Evolutionary conservation across 768 basidiomycete genomes (phyloP).

Genomic region (Mycena albidolilacea): DNA sequence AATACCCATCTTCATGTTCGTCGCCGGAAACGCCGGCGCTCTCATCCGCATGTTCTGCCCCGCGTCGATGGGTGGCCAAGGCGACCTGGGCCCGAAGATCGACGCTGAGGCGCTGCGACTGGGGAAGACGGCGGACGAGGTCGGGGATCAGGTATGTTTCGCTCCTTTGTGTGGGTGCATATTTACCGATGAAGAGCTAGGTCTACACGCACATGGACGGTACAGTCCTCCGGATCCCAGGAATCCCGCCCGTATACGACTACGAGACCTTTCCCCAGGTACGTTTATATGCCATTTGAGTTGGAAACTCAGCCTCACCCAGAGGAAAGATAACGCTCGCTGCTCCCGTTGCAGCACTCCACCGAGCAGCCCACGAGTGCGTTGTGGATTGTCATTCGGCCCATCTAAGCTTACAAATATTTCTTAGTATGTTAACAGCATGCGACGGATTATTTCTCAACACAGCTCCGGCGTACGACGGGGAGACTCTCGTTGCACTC

Average conservation of each 20-base stretch:
- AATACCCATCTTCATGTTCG: conserved; percentile 15
- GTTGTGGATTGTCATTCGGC: background rate
- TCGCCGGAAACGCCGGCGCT: background rate
- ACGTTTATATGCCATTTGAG: background rate
- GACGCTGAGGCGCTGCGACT: conserved; percentile 17
- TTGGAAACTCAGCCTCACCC: too few species aligned
- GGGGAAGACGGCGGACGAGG: conserved; percentile 1
- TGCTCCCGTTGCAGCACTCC: background rate
- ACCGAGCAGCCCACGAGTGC: background rate
- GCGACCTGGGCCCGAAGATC: background rate
- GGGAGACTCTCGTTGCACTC: conserved; percentile 20
- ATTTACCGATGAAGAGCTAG: background rate
- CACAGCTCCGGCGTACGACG: conserved; percentile 7
- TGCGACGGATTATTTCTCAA: conserved; percentile 9
- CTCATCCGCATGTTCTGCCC: conserved; percentile 10
- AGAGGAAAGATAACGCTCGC: background rate
- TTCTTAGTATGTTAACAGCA: conserved; percentile 2
- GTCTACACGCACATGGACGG: conserved; percentile 15
- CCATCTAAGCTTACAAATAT: background rate
- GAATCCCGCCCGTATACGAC: conserved; percentile 28
- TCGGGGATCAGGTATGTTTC: conserved; percentile 16
- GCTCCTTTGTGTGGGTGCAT: background rate
- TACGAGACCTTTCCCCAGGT: conserved; percentile 21
- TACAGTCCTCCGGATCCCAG: conserved; percentile 11
- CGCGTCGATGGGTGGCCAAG: conserved; percentile 11